Percentiles rank a stretch among this genome's conserved stretches.
Evolutionary conservation across 192 early-diverging fungal species (phyloP).

Genomic region (Entophlyctis helioformis): DNA sequence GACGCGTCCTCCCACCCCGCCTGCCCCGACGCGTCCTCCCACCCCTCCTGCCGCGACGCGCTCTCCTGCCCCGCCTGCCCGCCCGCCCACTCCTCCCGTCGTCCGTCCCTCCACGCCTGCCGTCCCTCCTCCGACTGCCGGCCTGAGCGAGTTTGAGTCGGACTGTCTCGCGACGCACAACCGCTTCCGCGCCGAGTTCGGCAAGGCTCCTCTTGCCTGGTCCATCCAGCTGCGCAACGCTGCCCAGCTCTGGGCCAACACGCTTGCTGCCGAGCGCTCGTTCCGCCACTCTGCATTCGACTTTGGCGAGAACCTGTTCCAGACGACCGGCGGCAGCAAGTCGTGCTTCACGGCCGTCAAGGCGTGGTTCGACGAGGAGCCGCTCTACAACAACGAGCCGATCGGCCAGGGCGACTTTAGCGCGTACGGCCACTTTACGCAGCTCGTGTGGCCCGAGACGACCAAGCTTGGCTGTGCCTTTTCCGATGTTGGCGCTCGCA

Average conservation of each 20-base stretch:
- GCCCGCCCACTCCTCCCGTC: too few species aligned
- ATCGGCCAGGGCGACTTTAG: constrained; percentile 3
- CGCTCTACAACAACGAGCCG: constrained; percentile 5
- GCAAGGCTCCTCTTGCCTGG: background rate
- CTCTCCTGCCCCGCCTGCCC: too few species aligned
- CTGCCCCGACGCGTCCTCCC: too few species aligned
- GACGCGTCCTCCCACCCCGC: too few species aligned
- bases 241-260: background rate
- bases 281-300: background rate
- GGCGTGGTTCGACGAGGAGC: constrained; percentile 3
- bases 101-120: too few species aligned
- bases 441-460: background rate
- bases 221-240: background rate
- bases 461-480: constrained; percentile 7
- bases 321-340: background rate
- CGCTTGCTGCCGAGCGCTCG: constrained; percentile 1
- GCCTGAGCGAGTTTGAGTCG: too few species aligned
- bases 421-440: constrained; percentile 4
- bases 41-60: too few species aligned
- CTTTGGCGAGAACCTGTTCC: constrained; percentile 6
- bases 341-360: constrained; percentile 1
- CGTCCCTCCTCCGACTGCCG: too few species aligned
- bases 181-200: background rate
- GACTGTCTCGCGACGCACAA: constrained; percentile 3
- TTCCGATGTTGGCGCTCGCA: too few species aligned